Evolutionary conservation across 768 basidiomycete genomes (phyloP).

Genomic region (Lyophyllum shimeji): DNA sequence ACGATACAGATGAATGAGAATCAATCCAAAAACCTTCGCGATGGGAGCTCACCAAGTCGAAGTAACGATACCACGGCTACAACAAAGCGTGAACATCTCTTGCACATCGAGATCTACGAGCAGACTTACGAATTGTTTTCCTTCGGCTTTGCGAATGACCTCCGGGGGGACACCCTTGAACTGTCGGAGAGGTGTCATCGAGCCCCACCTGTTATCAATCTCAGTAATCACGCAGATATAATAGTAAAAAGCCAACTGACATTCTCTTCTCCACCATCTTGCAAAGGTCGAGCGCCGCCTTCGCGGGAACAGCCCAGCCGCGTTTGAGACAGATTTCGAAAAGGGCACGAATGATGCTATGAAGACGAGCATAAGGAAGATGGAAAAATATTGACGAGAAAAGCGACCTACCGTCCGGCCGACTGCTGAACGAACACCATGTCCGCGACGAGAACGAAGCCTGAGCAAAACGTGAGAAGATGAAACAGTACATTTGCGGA

Average conservation of each 20-base stretch:
- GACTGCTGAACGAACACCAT: constrained; percentile 98
- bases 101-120: background rate
- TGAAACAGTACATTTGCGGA: background rate
- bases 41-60: constrained; percentile 61
- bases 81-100: background rate
- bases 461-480: constrained; percentile 29
- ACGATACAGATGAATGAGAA: constrained; percentile 4
- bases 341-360: constrained; percentile 88
- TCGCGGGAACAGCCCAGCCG: constrained; percentile 95
- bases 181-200: constrained; percentile 96
- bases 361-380: background rate
- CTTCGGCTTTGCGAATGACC: constrained; percentile 87
- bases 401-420: constrained; percentile 70
- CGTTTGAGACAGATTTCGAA: constrained; percentile 98
- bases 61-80: constrained; percentile 70
- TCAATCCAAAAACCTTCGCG: background rate
- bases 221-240: background rate
- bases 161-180: constrained; percentile 90
- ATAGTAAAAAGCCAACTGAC: constrained; percentile 37
- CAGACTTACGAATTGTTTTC: constrained; percentile 88
- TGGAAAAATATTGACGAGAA: background rate
- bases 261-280: constrained; percentile 93
- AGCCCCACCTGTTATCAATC: constrained; percentile 73
- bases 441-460: constrained; percentile 83
- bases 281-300: constrained; percentile 88